These are phyloP conservation scores for Gossypium schwendimanii DNA, from an alignment of 441 rosid genomes.

Conservation along the genomic window DNA sequence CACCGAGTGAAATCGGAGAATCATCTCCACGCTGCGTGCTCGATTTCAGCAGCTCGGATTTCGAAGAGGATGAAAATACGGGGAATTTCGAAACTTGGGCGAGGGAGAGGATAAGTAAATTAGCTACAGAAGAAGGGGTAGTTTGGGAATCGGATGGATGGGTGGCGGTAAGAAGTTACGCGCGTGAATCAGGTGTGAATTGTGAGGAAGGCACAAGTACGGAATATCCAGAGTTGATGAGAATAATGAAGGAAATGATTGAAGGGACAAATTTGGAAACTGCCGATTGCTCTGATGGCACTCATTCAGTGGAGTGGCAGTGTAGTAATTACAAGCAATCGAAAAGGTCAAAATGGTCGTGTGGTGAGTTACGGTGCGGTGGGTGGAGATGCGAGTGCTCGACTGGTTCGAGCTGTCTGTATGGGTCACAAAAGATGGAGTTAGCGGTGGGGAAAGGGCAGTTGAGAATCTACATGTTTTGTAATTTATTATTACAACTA, in stretches of 20 bases:
- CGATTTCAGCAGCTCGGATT: slow-evolving; percentile 41
- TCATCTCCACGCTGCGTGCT: slow-evolving; percentile 69
- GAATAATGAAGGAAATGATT: slow-evolving; percentile 10
- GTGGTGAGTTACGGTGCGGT: not conserved
- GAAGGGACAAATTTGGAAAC: slow-evolving; percentile 23
- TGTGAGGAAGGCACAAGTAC: slow-evolving; percentile 12
- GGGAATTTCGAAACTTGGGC: slow-evolving; percentile 15
- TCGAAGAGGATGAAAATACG: slow-evolving; percentile 19
- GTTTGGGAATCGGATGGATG: slow-evolving; percentile 59
- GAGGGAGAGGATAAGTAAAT: slow-evolving; percentile 35
- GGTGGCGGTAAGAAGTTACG: slow-evolving; percentile 39
- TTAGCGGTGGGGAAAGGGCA: slow-evolving; percentile 16
- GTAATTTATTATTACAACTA: slow-evolving; percentile 17
- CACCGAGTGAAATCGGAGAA: slow-evolving; percentile 15
- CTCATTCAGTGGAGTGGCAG: slow-evolving; percentile 10
- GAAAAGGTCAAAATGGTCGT: not conserved
- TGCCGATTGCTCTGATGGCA: slow-evolving; percentile 1
- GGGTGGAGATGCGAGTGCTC: not conserved
- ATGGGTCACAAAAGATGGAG: slow-evolving; percentile 12
- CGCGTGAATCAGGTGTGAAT: slow-evolving; percentile 2
- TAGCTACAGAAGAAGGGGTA: slow-evolving; percentile 28
- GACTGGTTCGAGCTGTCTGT: slow-evolving; percentile 10
- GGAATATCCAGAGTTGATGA: slow-evolving; percentile 23
- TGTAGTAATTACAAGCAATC: not conserved
- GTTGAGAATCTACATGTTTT: slow-evolving; percentile 3